These are phyloP conservation scores for Leccinum ochraceum DNA, from an alignment of 768 basidiomycete genomes.

Conservation along the genomic window DNA sequence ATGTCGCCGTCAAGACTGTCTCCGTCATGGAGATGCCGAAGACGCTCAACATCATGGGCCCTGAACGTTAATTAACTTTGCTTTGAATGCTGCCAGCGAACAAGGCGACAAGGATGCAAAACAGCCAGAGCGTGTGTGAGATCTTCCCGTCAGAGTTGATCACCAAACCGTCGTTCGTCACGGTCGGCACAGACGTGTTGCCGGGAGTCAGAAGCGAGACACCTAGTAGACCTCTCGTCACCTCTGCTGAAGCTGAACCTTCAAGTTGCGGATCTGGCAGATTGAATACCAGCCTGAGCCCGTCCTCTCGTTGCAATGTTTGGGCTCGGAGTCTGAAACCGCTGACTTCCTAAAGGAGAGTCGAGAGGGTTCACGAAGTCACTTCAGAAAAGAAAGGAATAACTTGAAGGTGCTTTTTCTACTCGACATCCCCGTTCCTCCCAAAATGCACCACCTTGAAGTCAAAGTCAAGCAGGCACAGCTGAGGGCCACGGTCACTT, in stretches of 20 bases:
- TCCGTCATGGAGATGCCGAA: slow-evolving; percentile 17
- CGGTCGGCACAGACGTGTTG: slow-evolving; percentile 10
- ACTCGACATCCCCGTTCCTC: too few species aligned
- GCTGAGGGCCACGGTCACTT: too few species aligned
- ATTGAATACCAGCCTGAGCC: slow-evolving; percentile 28
- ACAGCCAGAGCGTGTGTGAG: slow-evolving; percentile 51
- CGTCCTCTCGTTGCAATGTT: slow-evolving; percentile 11
- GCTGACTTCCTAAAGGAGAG: too few species aligned
- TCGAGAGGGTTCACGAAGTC: too few species aligned
- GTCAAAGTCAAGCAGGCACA: too few species aligned
- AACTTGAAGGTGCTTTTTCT: too few species aligned
- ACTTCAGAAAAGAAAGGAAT: too few species aligned
- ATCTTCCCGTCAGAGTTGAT: slow-evolving; percentile 54
- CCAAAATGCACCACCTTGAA: too few species aligned
- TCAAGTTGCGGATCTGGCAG: slow-evolving; percentile 15
- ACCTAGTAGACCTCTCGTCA: slow-evolving; percentile 8
- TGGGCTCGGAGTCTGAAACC: too few species aligned
- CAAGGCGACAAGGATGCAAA: slow-evolving; percentile 36
- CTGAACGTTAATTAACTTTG: slow-evolving; percentile 28
- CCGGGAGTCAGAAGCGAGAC: neutral
- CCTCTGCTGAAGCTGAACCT: slow-evolving; percentile 11
- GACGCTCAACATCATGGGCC: slow-evolving; percentile 21
- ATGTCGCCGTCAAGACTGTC: slow-evolving; percentile 19
- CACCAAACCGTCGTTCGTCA: slow-evolving; percentile 29
- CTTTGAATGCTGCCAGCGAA: slow-evolving; percentile 24